Evolutionary conservation across 306 rosid species (phyloP).

Genomic region (Acacia confusa): DNA sequence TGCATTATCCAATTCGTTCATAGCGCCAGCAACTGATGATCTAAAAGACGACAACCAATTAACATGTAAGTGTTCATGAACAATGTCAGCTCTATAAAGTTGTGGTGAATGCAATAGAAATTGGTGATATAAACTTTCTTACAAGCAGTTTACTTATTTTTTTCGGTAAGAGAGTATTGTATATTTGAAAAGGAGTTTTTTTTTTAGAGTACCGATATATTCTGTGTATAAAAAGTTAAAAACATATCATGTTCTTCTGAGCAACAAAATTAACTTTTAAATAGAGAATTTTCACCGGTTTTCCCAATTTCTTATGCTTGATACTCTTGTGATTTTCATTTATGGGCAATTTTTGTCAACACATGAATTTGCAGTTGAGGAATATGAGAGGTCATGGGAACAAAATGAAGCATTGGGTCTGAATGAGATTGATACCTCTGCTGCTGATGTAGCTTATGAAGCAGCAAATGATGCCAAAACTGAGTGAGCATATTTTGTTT

Average conservation of each 20-base stretch:
- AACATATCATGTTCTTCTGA: too few relatives aligned
- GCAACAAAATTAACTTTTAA: too few relatives aligned
- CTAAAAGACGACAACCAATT: constrained; percentile 81
- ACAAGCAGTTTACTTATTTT: neutral
- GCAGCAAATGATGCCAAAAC: constrained; percentile 31
- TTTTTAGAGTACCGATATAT: too few relatives aligned
- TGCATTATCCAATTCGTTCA: constrained; percentile 85
- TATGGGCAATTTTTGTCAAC: constrained; percentile 25
- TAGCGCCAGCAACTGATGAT: constrained; percentile 89
- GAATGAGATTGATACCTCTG: constrained; percentile 85
- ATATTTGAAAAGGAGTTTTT: too few relatives aligned
- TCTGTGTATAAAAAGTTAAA: too few relatives aligned
- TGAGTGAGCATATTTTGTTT: constrained; percentile 16
- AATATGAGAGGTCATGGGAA: constrained; percentile 93
- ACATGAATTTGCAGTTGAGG: constrained; percentile 57
- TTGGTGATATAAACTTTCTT: constrained; percentile 17
- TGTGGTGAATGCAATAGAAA: constrained; percentile 2
- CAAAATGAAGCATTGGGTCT: constrained; percentile 94
- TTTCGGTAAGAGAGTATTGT: too few relatives aligned
- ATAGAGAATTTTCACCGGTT: too few relatives aligned
- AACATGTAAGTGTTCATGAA: constrained; percentile 54
- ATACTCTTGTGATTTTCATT: neutral
- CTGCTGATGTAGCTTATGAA: constrained; percentile 80
- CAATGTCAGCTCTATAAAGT: constrained; percentile 3
- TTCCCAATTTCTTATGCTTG: neutral